Evolutionary conservation across 75 land plant genomes (phyloP).

Genomic region (Selaginella moellendorffii): DNA sequence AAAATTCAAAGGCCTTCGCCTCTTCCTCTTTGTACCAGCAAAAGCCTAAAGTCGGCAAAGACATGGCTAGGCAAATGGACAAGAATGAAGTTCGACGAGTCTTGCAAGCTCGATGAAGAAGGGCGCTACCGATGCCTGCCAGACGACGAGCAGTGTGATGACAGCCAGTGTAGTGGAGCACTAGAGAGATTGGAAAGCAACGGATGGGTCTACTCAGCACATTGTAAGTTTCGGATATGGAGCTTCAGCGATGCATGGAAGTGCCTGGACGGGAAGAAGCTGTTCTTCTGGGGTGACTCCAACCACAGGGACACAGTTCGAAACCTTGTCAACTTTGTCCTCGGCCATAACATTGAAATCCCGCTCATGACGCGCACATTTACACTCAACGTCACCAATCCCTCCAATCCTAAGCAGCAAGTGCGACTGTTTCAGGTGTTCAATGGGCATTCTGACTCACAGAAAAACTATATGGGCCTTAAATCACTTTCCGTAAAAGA

Average conservation of each 20-base stretch:
- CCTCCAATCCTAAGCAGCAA: no score
- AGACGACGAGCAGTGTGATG: background rate
- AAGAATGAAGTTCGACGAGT: background rate
- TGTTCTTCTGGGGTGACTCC: conserved; percentile 4
- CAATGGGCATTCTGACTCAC: background rate
- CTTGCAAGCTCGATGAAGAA: background rate
- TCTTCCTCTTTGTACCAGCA: background rate
- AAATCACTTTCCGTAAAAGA: background rate
- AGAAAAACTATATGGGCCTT: background rate
- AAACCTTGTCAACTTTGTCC: conserved; percentile 2
- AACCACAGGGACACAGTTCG: conserved; percentile 2
- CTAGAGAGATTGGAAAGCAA: background rate
- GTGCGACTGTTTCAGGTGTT: no score
- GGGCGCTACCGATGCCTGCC: background rate
- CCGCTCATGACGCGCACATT: no score
- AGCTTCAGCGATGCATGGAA: background rate
- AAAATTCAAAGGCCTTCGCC: background rate
- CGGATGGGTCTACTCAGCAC: conserved; percentile 10
- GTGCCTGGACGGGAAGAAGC: background rate
- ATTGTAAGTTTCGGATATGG: conserved; percentile 8
- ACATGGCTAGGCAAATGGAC: background rate
- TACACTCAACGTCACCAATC: background rate
- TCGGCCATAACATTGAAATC: no score
- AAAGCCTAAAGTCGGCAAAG: background rate
- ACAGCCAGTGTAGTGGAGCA: background rate